Conservation (phyloP, 1,284 basidiomycete genomes). For the Austroboletus olivaceoglutinosus region DNA sequence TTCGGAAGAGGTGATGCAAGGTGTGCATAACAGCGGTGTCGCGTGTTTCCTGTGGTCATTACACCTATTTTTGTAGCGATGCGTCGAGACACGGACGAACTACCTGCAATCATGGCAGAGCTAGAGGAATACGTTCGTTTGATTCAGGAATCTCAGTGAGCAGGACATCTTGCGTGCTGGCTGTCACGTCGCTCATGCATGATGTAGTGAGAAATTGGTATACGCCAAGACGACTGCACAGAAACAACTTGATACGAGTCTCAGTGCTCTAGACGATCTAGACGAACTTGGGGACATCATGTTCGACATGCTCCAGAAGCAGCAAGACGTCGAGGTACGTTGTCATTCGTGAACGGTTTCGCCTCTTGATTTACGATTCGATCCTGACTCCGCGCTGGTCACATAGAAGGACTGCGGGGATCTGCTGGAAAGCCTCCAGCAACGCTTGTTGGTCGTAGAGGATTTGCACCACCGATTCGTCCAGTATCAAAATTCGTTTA, state of each 20-base stretch:
- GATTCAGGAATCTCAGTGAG: conserved; percentile 60
- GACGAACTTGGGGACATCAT: conserved; percentile 77
- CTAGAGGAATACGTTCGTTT: conserved; percentile 56
- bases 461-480: conserved; percentile 63
- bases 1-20: conserved; percentile 64
- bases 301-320: conserved; percentile 67
- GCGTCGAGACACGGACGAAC: conserved; percentile 72
- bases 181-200: conserved; percentile 1
- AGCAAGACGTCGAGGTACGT: conserved; percentile 62
- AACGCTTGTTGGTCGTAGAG: conserved; percentile 58
- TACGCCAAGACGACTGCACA: conserved; percentile 43
- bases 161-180: neutral
- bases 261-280: conserved; percentile 55
- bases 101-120: conserved; percentile 69
- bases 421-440: conserved; percentile 53
- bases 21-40: conserved; percentile 40
- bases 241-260: conserved; percentile 48
- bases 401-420: conserved; percentile 51
- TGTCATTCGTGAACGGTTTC: neutral
- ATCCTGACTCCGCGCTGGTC: neutral
- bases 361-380: neutral
- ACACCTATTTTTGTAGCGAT: conserved; percentile 49
- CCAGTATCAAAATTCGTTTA: conserved; percentile 67
- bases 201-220: conserved; percentile 44
- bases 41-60: neutral